Evolutionary conservation across 2,329 filamentous ascomycete genomes (phyloP).

Genomic region (Botryosphaeria agaves): DNA sequence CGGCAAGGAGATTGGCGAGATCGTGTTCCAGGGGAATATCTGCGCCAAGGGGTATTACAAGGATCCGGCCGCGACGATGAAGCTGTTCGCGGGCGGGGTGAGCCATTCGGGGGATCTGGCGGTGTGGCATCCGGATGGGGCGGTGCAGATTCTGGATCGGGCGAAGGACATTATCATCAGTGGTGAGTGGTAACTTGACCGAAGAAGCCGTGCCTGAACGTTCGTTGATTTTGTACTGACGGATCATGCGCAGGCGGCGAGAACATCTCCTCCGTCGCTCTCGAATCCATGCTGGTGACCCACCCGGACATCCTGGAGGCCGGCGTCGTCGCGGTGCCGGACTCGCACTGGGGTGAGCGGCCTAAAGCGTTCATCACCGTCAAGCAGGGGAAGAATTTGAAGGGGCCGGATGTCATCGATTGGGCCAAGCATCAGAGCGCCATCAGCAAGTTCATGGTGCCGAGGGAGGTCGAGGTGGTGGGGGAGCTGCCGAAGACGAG

Average conservation of each 20-base stretch:
- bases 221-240: not conserved
- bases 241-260: conserved; percentile 52
- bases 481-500: conserved; percentile 85
- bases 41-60: conserved; percentile 87
- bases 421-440: conserved; percentile 71
- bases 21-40: conserved; percentile 82
- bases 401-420: conserved; percentile 53
- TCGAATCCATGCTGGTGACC: conserved; percentile 76
- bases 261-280: conserved; percentile 86
- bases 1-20: conserved; percentile 63
- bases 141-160: conserved; percentile 79
- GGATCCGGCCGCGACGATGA: conserved; percentile 67
- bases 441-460: conserved; percentile 85
- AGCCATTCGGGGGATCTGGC: conserved; percentile 84
- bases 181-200: conserved; percentile 33
- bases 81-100: conserved; percentile 74
- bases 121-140: conserved; percentile 82
- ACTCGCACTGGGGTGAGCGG: conserved; percentile 89
- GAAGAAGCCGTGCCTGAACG: too few relatives aligned
- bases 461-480: conserved; percentile 59
- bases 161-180: conserved; percentile 98
- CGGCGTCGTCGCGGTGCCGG: conserved; percentile 72
- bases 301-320: conserved; percentile 85
- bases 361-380: conserved; percentile 87
- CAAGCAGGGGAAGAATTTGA: conserved; percentile 44